A percentile compares a stretch with the other conserved stretches of the same genome.
Conservation (phyloP, 1,284 basidiomycete species). For the Moesziomyces parantarcticus region DNA sequence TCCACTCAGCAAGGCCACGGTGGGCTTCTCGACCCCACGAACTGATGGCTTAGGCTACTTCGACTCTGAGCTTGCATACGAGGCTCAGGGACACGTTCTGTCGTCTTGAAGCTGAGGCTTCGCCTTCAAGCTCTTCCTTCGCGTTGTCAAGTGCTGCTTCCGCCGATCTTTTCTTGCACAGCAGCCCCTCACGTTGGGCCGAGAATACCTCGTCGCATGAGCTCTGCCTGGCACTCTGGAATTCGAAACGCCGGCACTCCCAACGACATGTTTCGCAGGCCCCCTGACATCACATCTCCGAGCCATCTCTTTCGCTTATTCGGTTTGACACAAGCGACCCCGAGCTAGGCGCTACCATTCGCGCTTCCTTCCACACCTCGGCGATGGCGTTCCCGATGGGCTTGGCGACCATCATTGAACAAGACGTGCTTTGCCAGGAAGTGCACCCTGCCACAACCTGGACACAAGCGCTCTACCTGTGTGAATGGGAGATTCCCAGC, state of each 20-base stretch:
- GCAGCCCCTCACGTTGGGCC: conserved; percentile 13
- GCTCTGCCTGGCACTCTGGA: background rate
- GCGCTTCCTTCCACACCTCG: conserved; percentile 25
- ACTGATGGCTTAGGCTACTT: background rate
- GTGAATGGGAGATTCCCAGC: too few relatives aligned
- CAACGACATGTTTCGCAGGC: background rate
- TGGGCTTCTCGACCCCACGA: too few relatives aligned
- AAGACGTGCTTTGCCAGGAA: too few relatives aligned
- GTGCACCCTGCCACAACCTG: too few relatives aligned
- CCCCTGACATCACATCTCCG: conserved; percentile 31
- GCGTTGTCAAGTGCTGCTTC: background rate
- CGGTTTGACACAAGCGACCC: background rate
- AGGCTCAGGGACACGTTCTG: background rate
- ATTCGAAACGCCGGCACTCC: too few relatives aligned
- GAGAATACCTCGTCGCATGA: background rate
- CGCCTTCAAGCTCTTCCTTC: background rate
- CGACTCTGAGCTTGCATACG: background rate
- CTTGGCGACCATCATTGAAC: background rate
- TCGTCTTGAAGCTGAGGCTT: background rate
- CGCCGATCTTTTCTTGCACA: conserved; percentile 4
- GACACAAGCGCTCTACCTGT: too few relatives aligned
- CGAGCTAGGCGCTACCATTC: conserved; percentile 7
- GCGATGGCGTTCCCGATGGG: conserved; percentile 1
- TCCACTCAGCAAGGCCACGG: background rate
- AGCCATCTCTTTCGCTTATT: conserved; percentile 3